Conservation (phyloP, 2,329 filamentous ascomycete genomes). For the Neofusicoccum sp. region DNA sequence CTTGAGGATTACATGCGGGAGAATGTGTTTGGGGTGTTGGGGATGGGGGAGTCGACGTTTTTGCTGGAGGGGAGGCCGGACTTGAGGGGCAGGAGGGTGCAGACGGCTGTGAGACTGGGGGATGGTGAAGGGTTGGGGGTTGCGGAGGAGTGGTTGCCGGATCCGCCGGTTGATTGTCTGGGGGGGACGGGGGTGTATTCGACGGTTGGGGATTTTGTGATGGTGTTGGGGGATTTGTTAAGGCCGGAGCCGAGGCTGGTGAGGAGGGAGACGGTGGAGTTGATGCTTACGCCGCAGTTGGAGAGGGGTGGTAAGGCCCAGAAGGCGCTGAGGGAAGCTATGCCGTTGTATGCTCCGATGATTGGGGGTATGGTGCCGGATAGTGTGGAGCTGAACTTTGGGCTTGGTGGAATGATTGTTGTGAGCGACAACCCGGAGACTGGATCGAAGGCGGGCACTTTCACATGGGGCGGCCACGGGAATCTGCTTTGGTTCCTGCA, state of each 20-base stretch:
- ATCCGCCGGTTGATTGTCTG: background rate
- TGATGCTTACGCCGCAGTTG: constrained; percentile 23
- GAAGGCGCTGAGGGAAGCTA: too few species aligned
- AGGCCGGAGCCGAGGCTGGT: constrained; percentile 27
- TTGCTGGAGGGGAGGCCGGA: constrained; percentile 19
- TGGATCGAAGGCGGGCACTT: constrained; percentile 28
- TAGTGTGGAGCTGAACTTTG: constrained; percentile 24
- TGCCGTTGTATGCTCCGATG: too few species aligned
- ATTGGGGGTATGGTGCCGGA: constrained; percentile 14
- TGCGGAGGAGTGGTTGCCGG: constrained; percentile 24
- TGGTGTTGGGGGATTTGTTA: constrained; percentile 19
- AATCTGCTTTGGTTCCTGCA: constrained; percentile 31
- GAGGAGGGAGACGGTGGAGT: background rate
- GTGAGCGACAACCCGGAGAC: constrained; percentile 26
- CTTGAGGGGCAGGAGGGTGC: constrained; percentile 28
- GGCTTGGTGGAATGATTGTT: constrained; percentile 27
- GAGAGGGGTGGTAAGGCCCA: background rate
- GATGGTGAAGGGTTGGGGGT: constrained; percentile 29
- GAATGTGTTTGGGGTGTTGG: constrained; percentile 29
- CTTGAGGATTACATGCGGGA: constrained; percentile 30
- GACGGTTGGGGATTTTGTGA: background rate
- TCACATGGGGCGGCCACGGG: constrained; percentile 30
- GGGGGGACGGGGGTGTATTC: constrained; percentile 1
- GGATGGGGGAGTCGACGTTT: constrained; percentile 30
- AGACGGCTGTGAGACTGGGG: constrained; percentile 24